These are phyloP conservation scores for Epithemia pelagica DNA, from an alignment of 108 stramenopile species.

Conservation along the genomic window DNA sequence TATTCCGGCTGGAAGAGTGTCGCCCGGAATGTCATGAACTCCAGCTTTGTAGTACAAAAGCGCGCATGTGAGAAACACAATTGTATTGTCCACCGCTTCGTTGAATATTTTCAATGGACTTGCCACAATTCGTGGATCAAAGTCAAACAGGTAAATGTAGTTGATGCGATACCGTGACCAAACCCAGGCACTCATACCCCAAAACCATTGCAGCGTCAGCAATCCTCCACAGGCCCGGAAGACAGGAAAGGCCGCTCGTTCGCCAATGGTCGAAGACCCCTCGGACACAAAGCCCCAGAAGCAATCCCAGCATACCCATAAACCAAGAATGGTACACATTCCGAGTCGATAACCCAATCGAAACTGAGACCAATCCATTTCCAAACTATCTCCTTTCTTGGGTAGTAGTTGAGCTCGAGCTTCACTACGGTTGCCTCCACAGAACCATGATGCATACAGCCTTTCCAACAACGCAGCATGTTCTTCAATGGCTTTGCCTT, in stretches of 20 bases:
- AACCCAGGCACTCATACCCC: slow-evolving; percentile 80
- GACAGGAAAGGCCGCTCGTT: slow-evolving; percentile 80
- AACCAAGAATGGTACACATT: slow-evolving; percentile 79
- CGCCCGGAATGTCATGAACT: slow-evolving; percentile 60
- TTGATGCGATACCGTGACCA: slow-evolving; percentile 85
- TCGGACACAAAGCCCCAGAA: slow-evolving; percentile 67
- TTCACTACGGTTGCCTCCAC: slow-evolving; percentile 72
- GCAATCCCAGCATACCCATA: slow-evolving; percentile 95
- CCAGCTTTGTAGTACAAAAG: slow-evolving; percentile 75
- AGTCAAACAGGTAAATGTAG: slow-evolving; percentile 88
- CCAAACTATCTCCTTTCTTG: slow-evolving; percentile 81
- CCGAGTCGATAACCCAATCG: slow-evolving; percentile 74
- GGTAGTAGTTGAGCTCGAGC: slow-evolving; percentile 85
- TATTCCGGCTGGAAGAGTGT: slow-evolving; percentile 57
- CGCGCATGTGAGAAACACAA: slow-evolving; percentile 63
- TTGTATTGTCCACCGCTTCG: slow-evolving; percentile 77
- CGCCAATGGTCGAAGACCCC: slow-evolving; percentile 70
- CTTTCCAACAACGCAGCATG: slow-evolving; percentile 42
- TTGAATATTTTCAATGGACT: slow-evolving; percentile 74
- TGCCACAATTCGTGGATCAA: slow-evolving; percentile 68
- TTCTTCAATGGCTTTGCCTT: slow-evolving; percentile 54
- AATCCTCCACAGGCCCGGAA: slow-evolving; percentile 88
- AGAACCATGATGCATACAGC: slow-evolving; percentile 80
- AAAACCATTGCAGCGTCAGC: slow-evolving; percentile 87
- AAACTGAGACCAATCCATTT: slow-evolving; percentile 90